phyloP scores from a whole-genome alignment of 2,329 filamentous ascomycete genomes.

The Chaetomium sp. region DNA sequence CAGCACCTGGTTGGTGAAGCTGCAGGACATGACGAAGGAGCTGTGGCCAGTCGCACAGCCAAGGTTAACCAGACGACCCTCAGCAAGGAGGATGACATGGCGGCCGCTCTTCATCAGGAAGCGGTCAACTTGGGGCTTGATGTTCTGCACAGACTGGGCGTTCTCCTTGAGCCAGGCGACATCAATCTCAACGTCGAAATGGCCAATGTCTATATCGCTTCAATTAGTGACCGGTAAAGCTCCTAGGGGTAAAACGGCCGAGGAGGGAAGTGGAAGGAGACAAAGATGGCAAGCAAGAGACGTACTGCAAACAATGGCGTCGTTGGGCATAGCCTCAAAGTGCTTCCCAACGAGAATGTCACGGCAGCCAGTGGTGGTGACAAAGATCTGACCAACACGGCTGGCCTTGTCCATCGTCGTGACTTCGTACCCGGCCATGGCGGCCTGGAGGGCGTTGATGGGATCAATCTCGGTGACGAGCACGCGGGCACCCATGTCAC shows the following conservation, averaged over 20 bases:
- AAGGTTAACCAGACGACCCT: slow-evolving; percentile 98
- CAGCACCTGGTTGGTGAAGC: slow-evolving; percentile 99
- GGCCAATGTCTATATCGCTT: slow-evolving; percentile 69
- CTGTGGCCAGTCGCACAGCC: slow-evolving; percentile 99
- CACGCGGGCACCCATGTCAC: slow-evolving; percentile 95
- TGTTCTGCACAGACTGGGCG: slow-evolving; percentile 88
- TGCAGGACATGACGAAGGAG: slow-evolving; percentile 99
- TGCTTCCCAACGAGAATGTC: slow-evolving; percentile 89
- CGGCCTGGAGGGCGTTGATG: slow-evolving; percentile 99
- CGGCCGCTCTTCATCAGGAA: slow-evolving; percentile 89
- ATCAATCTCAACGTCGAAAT: slow-evolving; percentile 99
- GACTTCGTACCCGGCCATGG: slow-evolving; percentile 95
- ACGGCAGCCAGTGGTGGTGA: slow-evolving; percentile 98
- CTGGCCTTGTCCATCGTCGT: slow-evolving; percentile 95
- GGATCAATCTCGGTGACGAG: slow-evolving; percentile 95
- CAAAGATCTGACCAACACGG: slow-evolving; percentile 86
- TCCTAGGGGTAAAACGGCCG: background rate
- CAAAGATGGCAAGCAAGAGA: slow-evolving; percentile 20
- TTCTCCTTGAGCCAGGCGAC: slow-evolving; percentile 99
- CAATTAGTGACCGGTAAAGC: slow-evolving; percentile 5
- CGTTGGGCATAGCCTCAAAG: slow-evolving; percentile 94
- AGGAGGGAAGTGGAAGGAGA: background rate
- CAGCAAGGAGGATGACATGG: slow-evolving; percentile 96
- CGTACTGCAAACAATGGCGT: slow-evolving; percentile 96
- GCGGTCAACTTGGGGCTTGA: slow-evolving; percentile 99